These are phyloP conservation scores for Cyclocybe cylindracea DNA, from an alignment of 768 basidiomycete species.

Conservation along the genomic window DNA sequence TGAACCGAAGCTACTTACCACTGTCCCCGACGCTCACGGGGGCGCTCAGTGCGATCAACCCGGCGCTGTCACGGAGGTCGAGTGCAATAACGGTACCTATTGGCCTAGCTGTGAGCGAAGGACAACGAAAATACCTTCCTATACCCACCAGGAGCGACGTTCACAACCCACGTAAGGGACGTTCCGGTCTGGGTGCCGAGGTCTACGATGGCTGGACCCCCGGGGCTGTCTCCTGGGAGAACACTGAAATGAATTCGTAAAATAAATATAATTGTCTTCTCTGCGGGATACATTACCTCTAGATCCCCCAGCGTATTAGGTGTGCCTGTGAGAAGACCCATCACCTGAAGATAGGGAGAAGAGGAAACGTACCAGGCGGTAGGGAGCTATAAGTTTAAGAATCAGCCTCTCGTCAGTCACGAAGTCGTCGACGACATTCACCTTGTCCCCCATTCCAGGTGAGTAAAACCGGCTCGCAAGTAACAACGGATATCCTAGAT, in stretches of 20 bases:
- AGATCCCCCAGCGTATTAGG: no score
- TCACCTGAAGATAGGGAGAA: no score
- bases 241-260: not conserved
- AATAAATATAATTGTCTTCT: no score
- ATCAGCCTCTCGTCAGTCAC: no score
- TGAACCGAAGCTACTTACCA: not conserved
- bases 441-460: no score
- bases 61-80: not conserved
- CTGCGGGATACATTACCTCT: no score
- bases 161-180: not conserved
- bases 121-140: not conserved
- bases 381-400: no score
- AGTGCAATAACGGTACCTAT: not conserved
- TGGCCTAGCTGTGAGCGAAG: not conserved
- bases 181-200: not conserved
- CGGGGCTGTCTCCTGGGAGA: not conserved
- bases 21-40: not conserved
- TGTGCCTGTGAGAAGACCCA: no score
- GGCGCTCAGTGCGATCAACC: not conserved
- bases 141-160: not conserved
- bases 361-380: no score
- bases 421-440: no score
- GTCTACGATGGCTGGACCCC: not conserved
- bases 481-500: no score
- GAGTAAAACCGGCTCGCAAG: no score